Evolutionary conservation across 345 rosid species (phyloP).

Genomic region (Mallotus nudiflorus): DNA sequence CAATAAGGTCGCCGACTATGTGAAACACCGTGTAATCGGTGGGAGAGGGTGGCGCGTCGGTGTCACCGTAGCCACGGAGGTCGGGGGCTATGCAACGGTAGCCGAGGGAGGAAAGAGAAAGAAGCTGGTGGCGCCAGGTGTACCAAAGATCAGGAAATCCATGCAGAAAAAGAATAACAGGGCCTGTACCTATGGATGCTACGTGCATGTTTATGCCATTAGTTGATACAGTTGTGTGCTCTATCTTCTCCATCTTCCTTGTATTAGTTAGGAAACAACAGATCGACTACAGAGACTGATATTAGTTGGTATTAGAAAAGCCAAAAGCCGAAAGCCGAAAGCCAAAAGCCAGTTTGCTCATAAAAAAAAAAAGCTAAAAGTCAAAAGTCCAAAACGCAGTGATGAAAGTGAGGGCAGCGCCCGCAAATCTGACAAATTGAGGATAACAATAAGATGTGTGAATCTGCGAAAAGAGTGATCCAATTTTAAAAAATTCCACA

Average conservation of each 20-base stretch:
- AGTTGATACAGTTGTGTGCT: slow-evolving; percentile 51
- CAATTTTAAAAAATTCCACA: too few species aligned
- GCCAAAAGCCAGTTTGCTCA: too few species aligned
- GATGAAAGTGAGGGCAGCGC: too few species aligned
- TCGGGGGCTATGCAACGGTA: slow-evolving; percentile 74
- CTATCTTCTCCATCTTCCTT: slow-evolving; percentile 70
- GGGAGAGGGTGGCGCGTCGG: slow-evolving; percentile 50
- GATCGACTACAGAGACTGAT: too few species aligned
- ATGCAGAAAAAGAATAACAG: slow-evolving; percentile 60
- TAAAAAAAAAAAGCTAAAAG: too few species aligned
- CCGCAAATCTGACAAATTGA: too few species aligned
- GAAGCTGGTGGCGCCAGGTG: slow-evolving; percentile 78
- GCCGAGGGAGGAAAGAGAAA: slow-evolving; percentile 52
- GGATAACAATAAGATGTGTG: too few species aligned
- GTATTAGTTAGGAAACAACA: too few species aligned
- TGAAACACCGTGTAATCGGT: slow-evolving; percentile 46
- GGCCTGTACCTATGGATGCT: slow-evolving; percentile 60
- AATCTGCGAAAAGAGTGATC: too few species aligned
- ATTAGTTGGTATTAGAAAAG: too few species aligned
- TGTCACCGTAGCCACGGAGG: slow-evolving; percentile 73
- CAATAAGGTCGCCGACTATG: slow-evolving; percentile 56
- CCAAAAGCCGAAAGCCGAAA: too few species aligned
- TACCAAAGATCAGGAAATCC: slow-evolving; percentile 82
- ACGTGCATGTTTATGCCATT: slow-evolving; percentile 72
- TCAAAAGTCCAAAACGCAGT: too few species aligned